phyloP scores from a whole-genome alignment of 108 stramenopile species.

The Cyclostephanos invisitatus region DNA sequence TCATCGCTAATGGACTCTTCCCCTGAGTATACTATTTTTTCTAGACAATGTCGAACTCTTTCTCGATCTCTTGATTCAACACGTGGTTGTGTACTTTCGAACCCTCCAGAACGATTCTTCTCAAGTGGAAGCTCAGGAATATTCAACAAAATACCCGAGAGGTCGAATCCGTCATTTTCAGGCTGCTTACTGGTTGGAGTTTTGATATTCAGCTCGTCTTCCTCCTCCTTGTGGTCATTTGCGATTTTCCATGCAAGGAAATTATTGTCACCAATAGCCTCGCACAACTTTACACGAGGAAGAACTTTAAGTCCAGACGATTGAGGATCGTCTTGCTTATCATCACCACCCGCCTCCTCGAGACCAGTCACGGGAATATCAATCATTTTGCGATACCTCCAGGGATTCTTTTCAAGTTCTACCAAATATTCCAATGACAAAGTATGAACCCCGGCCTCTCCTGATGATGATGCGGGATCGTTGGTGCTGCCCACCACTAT shows the following conservation, averaged over 20 bases:
- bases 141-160: conserved; percentile 48
- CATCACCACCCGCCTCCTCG: conserved; percentile 4
- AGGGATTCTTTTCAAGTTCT: conserved; percentile 75
- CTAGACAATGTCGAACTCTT: conserved; percentile 69
- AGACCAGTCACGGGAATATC: conserved; percentile 32
- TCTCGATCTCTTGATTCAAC: conserved; percentile 76
- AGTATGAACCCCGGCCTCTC: conserved; percentile 34
- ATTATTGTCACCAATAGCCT: conserved; percentile 82
- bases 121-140: conserved; percentile 47
- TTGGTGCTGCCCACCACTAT: conserved; percentile 33
- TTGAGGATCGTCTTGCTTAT: not conserved
- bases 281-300: conserved; percentile 58
- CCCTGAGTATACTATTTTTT: conserved; percentile 46
- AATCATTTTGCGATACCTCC: conserved; percentile 71
- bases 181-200: conserved; percentile 39
- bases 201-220: conserved; percentile 32
- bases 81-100: conserved; percentile 54
- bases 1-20: conserved; percentile 48
- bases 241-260: conserved; percentile 70
- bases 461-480: conserved; percentile 21
- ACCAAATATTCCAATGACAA: conserved; percentile 64
- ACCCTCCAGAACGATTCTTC: conserved; percentile 23
- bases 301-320: conserved; percentile 6
- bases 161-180: conserved; percentile 48
- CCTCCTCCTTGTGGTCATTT: conserved; percentile 55